Evolutionary conservation across 495 filamentous ascomycete genomes (phyloP).

Genomic region (Hypomontagnella monticulosa): DNA sequence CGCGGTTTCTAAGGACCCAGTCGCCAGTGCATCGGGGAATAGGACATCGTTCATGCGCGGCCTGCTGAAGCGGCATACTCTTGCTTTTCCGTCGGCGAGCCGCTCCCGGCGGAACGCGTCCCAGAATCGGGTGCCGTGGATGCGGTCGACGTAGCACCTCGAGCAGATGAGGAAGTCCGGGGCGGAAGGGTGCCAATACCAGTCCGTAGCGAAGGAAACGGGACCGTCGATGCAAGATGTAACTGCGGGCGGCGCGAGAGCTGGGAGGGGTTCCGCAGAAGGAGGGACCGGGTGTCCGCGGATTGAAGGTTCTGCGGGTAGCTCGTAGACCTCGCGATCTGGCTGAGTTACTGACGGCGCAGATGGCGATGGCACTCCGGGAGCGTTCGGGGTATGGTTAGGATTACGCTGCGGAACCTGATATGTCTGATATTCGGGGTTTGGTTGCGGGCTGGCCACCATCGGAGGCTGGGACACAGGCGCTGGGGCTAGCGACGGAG

Average conservation of each 20-base stretch:
- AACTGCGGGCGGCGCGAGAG: constrained; percentile 3
- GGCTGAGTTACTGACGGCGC: background rate
- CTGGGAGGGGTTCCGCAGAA: background rate
- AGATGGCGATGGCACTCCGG: background rate
- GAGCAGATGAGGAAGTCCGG: constrained; percentile 43
- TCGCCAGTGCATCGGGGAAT: constrained; percentile 11
- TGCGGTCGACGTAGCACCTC: constrained; percentile 42
- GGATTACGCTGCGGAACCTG: background rate
- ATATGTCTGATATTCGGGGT: background rate
- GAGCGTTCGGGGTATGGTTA: background rate
- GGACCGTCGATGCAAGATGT: constrained; percentile 35
- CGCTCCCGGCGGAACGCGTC: constrained; percentile 12
- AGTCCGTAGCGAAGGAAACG: constrained; percentile 33
- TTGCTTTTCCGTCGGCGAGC: constrained; percentile 12
- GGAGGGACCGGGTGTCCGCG: background rate
- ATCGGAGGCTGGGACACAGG: constrained; percentile 12
- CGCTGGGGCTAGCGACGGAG: too few species aligned
- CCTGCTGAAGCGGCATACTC: constrained; percentile 35
- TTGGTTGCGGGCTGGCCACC: background rate
- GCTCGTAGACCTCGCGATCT: background rate
- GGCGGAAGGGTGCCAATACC: constrained; percentile 37
- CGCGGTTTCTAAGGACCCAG: constrained; percentile 6
- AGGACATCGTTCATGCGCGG: constrained; percentile 24
- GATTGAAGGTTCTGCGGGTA: background rate
- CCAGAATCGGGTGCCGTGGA: constrained; percentile 15